Percentiles rank a stretch among this genome's conserved stretches.
Evolutionary conservation across 2,329 filamentous ascomycete species (phyloP).

Genomic region (Aspergillus pseudoterreus): DNA sequence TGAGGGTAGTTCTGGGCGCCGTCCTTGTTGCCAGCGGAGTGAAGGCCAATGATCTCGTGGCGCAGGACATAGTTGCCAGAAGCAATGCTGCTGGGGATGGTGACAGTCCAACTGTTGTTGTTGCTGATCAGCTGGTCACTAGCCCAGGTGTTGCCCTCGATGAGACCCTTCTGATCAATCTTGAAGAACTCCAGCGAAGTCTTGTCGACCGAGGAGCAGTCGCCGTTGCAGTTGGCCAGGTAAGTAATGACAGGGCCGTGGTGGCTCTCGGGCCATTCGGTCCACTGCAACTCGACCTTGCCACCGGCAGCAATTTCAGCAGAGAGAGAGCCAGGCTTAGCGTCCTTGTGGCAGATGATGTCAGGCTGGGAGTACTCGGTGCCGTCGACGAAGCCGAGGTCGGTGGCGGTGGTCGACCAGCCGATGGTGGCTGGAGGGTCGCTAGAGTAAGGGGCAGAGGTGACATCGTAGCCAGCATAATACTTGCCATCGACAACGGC

Average conservation of each 20-base stretch:
- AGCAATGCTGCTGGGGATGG: constrained; percentile 45
- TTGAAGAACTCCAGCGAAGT: constrained; percentile 59
- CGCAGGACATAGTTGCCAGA: constrained; percentile 54
- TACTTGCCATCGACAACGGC: constrained; percentile 33
- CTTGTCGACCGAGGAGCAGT: constrained; percentile 55
- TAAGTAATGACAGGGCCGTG: constrained; percentile 63
- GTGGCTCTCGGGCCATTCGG: constrained; percentile 62
- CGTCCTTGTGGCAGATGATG: constrained; percentile 61
- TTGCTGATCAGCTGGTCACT: constrained; percentile 51
- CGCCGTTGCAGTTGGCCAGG: constrained; percentile 57
- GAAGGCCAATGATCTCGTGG: constrained; percentile 55
- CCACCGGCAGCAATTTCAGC: constrained; percentile 60
- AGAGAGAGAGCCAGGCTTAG: constrained; percentile 48
- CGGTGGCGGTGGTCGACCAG: constrained; percentile 52
- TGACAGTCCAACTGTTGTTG: constrained; percentile 51
- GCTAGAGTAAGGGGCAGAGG: constrained; percentile 30
- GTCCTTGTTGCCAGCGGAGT: constrained; percentile 43
- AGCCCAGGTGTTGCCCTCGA: constrained; percentile 51
- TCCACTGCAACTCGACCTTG: constrained; percentile 59
- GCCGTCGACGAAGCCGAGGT: constrained; percentile 53
- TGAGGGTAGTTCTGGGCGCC: constrained; percentile 55
- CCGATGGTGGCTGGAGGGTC: constrained; percentile 47
- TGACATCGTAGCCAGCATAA: constrained; percentile 41
- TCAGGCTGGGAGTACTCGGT: constrained; percentile 46
- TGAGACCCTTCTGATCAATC: constrained; percentile 56